Evolutionary conservation across 1,284 basidiomycete genomes (phyloP).

Genomic region (Cutaneotrichosporon curvatum): DNA sequence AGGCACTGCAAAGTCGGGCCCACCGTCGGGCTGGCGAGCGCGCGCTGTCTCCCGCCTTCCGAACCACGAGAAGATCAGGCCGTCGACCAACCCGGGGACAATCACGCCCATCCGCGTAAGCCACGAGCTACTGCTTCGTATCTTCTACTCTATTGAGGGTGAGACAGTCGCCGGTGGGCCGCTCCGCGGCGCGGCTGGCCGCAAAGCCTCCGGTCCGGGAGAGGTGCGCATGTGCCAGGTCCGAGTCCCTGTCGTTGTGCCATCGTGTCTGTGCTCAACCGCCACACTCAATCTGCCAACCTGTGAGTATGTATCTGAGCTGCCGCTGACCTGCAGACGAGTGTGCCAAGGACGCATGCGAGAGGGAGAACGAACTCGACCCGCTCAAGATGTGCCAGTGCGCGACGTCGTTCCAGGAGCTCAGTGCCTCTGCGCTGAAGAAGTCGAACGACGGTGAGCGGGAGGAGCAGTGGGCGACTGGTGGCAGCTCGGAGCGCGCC

Average conservation of each 20-base stretch:
- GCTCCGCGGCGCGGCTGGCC: constrained; percentile 7
- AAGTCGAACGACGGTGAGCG: too few relatives aligned
- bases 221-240: constrained; percentile 41
- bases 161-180: constrained; percentile 20
- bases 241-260: constrained; percentile 32
- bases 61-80: constrained; percentile 41
- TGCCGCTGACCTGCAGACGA: constrained; percentile 14
- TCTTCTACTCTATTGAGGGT: constrained; percentile 44
- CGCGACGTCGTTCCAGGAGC: constrained; percentile 29
- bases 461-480: too few relatives aligned
- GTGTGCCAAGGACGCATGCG: constrained; percentile 7
- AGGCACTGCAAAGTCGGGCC: constrained; percentile 10
- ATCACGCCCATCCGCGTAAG: constrained; percentile 42
- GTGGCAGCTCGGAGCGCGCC: too few relatives aligned
- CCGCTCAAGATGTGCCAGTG: constrained; percentile 28
- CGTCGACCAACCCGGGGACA: constrained; percentile 39
- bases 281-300: constrained; percentile 33
- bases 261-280: constrained; percentile 36
- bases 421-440: constrained; percentile 28
- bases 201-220: constrained; percentile 30
- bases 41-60: constrained; percentile 39
- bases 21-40: constrained; percentile 24
- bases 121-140: constrained; percentile 38
- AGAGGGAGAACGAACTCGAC: constrained; percentile 19
- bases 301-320: constrained; percentile 18